These are phyloP conservation scores for Paspalum notatum DNA, from an alignment of 176 grass and related monocot genomes.

Conservation along the genomic window DNA sequence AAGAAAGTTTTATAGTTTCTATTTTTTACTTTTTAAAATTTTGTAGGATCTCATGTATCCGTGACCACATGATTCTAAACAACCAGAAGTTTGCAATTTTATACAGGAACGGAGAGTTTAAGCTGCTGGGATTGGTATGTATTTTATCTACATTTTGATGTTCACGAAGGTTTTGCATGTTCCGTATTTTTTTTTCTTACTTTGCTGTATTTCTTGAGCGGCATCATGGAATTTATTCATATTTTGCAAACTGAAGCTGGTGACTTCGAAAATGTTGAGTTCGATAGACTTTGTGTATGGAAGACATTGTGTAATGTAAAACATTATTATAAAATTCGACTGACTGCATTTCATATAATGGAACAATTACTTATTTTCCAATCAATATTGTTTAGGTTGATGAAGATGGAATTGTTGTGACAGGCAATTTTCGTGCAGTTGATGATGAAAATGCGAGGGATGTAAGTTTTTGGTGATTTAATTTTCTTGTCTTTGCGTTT, in stretches of 20 bases:
- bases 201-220: no score
- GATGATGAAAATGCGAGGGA: neutral
- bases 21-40: neutral
- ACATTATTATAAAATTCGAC: neutral
- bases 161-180: neutral
- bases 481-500: neutral
- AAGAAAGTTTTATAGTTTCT: neutral
- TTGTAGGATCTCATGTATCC: neutral
- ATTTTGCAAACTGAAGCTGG: no score
- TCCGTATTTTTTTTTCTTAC: neutral
- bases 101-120: neutral
- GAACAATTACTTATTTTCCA: neutral
- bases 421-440: neutral
- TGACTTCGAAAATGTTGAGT: no score
- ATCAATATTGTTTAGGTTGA: conserved; percentile 9
- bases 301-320: neutral
- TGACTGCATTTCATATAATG: neutral
- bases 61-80: neutral
- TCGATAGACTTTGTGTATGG: no score
- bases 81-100: neutral
- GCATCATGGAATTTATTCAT: no score
- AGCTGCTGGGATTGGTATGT: neutral
- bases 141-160: neutral
- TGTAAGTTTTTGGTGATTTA: neutral
- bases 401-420: neutral